phyloP scores from a whole-genome alignment of 2,329 filamentous ascomycete species.

The Ilyonectria destructans region DNA sequence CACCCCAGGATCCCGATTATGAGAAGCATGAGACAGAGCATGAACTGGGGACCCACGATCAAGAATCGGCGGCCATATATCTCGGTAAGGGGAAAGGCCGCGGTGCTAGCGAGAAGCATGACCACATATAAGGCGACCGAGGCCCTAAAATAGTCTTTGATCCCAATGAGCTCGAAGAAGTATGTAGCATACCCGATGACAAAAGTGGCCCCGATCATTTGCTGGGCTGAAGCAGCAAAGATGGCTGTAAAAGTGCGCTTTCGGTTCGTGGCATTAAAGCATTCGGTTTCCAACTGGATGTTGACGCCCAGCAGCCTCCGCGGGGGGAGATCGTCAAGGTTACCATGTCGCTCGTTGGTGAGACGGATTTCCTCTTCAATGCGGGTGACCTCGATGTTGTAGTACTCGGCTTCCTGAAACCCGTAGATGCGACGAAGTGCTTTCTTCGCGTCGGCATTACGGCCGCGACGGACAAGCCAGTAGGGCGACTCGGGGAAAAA shows the following conservation, averaged over 20 bases:
- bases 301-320: conserved; percentile 26
- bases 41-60: conserved; percentile 47
- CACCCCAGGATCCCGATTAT: conserved; percentile 54
- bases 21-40: conserved; percentile 48
- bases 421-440: conserved; percentile 50
- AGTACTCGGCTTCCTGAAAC: conserved; percentile 40
- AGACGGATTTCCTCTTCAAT: conserved; percentile 46
- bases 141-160: conserved; percentile 53
- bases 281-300: conserved; percentile 39
- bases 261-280: conserved; percentile 50
- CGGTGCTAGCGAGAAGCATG: conserved; percentile 53
- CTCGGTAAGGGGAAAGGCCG: conserved; percentile 55
- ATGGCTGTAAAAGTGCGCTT: conserved; percentile 56
- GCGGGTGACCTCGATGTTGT: conserved; percentile 50
- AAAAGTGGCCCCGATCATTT: conserved; percentile 57
- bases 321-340: conserved; percentile 11
- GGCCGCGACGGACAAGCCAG: conserved; percentile 49
- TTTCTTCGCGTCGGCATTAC: conserved; percentile 38
- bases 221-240: conserved; percentile 53
- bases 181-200: conserved; percentile 56
- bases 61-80: conserved; percentile 52
- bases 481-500: conserved; percentile 58
- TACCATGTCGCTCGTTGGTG: conserved; percentile 33
- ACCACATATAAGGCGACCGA: conserved; percentile 55
- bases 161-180: conserved; percentile 53